A percentile compares a stretch with the other conserved stretches of the same genome.
Evolutionary conservation across 192 early-diverging fungal species (phyloP).

Genomic region (Nowakowskiella sp.): DNA sequence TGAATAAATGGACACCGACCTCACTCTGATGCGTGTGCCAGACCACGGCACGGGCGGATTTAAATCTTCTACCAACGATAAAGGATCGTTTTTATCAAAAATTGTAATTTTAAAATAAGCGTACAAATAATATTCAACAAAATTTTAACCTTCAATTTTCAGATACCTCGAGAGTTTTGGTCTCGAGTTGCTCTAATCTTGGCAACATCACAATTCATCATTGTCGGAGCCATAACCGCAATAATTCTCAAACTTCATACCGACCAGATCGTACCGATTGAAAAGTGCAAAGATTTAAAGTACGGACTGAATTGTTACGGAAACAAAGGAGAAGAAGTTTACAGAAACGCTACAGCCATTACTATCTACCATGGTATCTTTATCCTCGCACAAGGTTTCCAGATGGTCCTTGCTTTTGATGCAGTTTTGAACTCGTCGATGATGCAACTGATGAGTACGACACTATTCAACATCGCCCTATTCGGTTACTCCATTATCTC

Average conservation of each 20-base stretch:
- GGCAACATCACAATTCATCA: slow-evolving; percentile 27
- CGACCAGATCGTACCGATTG: slow-evolving; percentile 3
- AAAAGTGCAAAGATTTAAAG: background rate
- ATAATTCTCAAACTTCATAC: slow-evolving; percentile 12
- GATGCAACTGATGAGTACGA: slow-evolving; percentile 40
- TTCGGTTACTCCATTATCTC: slow-evolving; percentile 34
- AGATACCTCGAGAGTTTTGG: slow-evolving; percentile 34
- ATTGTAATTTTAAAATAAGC: background rate
- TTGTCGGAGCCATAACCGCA: slow-evolving; percentile 16
- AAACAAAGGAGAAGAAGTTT: background rate
- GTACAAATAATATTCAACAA: background rate
- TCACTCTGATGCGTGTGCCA: background rate
- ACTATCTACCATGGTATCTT: slow-evolving; percentile 39
- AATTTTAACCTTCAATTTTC: background rate
- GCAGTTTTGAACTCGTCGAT: slow-evolving; percentile 32
- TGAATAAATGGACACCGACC: background rate
- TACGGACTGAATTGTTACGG: background rate
- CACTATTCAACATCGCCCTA: slow-evolving; percentile 34
- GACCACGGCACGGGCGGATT: background rate
- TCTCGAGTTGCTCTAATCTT: slow-evolving; percentile 30
- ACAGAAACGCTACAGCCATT: slow-evolving; percentile 20
- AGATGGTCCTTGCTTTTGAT: slow-evolving; percentile 36
- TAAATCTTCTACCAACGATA: background rate
- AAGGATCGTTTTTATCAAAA: background rate
- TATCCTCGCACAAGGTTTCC: slow-evolving; percentile 34